A percentile compares a stretch with the other conserved stretches of the same genome.
These are phyloP conservation scores for Myriosclerotinia duriaeana DNA, from an alignment of 2,329 filamentous ascomycete species.

Conservation along the genomic window DNA sequence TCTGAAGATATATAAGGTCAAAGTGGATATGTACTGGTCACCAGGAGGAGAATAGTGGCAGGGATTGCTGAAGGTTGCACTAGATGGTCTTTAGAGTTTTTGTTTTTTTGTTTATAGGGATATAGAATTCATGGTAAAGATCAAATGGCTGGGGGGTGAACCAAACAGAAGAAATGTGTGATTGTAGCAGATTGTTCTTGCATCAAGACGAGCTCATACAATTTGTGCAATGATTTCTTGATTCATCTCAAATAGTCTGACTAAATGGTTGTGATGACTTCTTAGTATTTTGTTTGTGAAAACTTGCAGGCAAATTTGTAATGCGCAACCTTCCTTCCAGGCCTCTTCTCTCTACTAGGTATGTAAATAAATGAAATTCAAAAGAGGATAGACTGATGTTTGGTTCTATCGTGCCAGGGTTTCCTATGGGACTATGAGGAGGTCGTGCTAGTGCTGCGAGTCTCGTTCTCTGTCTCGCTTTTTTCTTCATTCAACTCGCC, in stretches of 20 bases:
- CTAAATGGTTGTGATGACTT: no score
- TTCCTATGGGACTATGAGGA: background rate
- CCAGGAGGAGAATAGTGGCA: background rate
- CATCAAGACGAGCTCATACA: no score
- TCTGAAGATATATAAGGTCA: background rate
- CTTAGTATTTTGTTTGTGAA: no score
- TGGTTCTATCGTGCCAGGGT: background rate
- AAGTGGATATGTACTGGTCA: background rate
- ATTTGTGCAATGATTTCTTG: no score
- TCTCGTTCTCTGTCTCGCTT: background rate
- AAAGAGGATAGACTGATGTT: background rate
- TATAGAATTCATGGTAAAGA: background rate
- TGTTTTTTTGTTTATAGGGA: background rate
- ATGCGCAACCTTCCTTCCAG: no score
- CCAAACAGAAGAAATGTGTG: no score
- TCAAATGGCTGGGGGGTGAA: background rate
- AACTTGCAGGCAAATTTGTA: no score
- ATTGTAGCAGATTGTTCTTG: no score
- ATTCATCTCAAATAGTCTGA: no score
- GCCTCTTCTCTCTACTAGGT: background rate
- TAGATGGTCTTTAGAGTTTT: background rate
- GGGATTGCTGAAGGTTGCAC: no score
- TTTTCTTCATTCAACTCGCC: background rate
- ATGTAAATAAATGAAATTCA: background rate
- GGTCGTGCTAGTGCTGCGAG: background rate